Evolutionary conservation across 2,329 filamentous ascomycete species (phyloP).

Genomic region (Aspergillaceae sp.): DNA sequence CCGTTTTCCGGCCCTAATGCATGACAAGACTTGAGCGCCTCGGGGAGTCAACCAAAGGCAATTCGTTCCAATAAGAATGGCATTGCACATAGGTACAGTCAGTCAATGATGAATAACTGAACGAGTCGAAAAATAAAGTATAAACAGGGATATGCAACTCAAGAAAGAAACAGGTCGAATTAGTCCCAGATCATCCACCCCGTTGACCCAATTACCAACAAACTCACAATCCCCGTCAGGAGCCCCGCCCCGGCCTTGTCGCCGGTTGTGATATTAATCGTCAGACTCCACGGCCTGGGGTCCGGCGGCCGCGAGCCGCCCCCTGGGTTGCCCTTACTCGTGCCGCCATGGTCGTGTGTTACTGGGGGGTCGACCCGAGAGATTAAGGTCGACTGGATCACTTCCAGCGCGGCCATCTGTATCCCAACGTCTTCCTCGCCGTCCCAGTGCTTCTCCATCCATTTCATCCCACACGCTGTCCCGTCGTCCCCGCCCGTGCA

Average conservation of each 20-base stretch:
- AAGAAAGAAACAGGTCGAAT: not conserved
- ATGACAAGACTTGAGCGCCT: not conserved
- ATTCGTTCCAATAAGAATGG: no score
- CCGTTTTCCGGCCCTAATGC: not conserved
- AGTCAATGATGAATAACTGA: no score
- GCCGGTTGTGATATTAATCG: conserved; percentile 19
- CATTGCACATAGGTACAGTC: no score
- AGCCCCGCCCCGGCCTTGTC: conserved; percentile 38
- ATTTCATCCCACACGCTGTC: conserved; percentile 33
- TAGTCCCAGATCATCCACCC: conserved; percentile 31
- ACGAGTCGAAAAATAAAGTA: no score
- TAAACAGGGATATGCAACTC: no score
- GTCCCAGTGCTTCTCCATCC: conserved; percentile 31
- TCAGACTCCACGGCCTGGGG: conserved; percentile 7
- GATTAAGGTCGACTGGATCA: conserved; percentile 28
- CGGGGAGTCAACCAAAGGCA: no score
- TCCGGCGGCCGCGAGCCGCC: conserved; percentile 14
- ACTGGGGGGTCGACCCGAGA: conserved; percentile 21
- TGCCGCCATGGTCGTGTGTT: conserved; percentile 22
- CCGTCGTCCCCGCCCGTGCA: conserved; percentile 42
- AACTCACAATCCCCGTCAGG: conserved; percentile 31
- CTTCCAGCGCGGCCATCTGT: conserved; percentile 32
- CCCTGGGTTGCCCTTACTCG: conserved; percentile 25
- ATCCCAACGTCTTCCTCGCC: conserved; percentile 31
- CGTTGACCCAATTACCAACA: conserved; percentile 26